Percentiles rank a stretch among this genome's conserved stretches.
Evolutionary conservation across 805 yeast species (phyloP).

Genomic region (Kuraishia ogatae): DNA sequence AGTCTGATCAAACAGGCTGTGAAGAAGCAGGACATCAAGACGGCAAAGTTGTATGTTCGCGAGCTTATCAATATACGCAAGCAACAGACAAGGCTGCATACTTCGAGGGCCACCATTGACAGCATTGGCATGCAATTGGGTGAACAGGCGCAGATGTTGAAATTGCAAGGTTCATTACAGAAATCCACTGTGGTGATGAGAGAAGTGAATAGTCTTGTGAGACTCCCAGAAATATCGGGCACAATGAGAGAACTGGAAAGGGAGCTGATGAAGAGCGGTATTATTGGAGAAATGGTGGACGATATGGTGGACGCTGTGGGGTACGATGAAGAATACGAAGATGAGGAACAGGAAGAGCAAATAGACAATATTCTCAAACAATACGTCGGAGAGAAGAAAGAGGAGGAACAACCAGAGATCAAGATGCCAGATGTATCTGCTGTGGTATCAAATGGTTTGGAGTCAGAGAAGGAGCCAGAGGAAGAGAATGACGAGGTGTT

Average conservation of each 20-base stretch:
- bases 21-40: constrained; percentile 64
- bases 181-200: constrained; percentile 75
- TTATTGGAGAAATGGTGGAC: constrained; percentile 91
- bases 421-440: constrained; percentile 28
- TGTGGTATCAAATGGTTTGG: constrained; percentile 16
- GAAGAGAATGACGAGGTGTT: constrained; percentile 71
- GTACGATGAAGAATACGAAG: constrained; percentile 56
- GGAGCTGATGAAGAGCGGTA: constrained; percentile 79
- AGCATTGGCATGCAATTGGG: constrained; percentile 83
- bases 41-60: constrained; percentile 73
- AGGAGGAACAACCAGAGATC: constrained; percentile 11
- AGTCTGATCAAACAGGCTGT: constrained; percentile 65
- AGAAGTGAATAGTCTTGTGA: constrained; percentile 75
- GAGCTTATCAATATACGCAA: constrained; percentile 69
- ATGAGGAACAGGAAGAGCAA: constrained; percentile 48
- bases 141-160: constrained; percentile 83
- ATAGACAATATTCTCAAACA: constrained; percentile 53
- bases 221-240: constrained; percentile 68
- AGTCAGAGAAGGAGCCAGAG: constrained; percentile 29
- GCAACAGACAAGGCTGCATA: constrained; percentile 65
- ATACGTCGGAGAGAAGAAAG: constrained; percentile 32
- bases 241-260: constrained; percentile 82
- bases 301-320: constrained; percentile 71
- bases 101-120: constrained; percentile 78
- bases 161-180: constrained; percentile 74